These are phyloP conservation scores for Phyllostachys edulis DNA, from an alignment of 176 grass and related monocot species.

Conservation along the genomic window DNA sequence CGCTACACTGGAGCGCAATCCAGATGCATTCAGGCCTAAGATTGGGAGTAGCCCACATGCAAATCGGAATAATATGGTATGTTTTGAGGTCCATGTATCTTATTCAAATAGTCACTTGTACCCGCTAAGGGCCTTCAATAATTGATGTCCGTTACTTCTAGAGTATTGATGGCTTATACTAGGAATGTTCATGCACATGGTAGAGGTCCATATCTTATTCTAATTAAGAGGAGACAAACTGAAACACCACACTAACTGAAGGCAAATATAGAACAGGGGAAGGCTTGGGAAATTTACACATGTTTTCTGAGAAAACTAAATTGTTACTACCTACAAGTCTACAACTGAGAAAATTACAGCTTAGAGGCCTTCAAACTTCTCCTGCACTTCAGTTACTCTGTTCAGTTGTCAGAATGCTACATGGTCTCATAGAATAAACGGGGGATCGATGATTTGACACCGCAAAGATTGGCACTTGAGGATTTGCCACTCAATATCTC, in stretches of 20 bases:
- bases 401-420: not conserved
- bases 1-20: conserved; percentile 85
- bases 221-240: not conserved
- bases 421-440: not conserved
- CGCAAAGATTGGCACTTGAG: not conserved
- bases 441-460: not conserved
- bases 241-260: not conserved
- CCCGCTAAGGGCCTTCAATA: conserved; percentile 12
- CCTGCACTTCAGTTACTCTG: not conserved
- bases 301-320: not conserved
- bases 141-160: not conserved
- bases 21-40: conserved; percentile 94
- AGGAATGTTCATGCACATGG: not conserved
- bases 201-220: not conserved
- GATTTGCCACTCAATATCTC: not conserved
- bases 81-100: conserved; percentile 38
- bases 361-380: not conserved
- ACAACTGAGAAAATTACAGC: not conserved
- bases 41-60: conserved; percentile 89
- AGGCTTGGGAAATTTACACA: not conserved
- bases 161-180: conserved; percentile 7
- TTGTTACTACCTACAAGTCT: conserved; percentile 10
- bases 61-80: conserved; percentile 65
- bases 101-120: conserved; percentile 5
- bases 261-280: not conserved